Conservation (phyloP, 257 asterid genomes). For the Catharanthus roseus region DNA sequence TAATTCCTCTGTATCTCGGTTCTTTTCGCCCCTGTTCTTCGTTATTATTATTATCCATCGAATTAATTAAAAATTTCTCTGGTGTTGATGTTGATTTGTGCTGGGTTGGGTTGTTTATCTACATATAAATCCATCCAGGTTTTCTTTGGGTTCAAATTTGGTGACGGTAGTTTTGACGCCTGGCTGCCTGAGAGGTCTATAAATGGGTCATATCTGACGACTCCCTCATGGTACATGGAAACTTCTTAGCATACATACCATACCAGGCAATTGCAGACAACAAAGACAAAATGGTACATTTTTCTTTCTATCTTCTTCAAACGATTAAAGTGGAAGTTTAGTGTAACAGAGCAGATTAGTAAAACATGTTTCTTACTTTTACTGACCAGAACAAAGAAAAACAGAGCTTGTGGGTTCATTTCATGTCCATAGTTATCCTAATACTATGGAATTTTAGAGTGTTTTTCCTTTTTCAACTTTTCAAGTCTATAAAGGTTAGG, state of each 20-base stretch:
- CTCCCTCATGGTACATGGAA: too few species aligned
- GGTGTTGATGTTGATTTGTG: not conserved
- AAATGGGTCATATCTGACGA: conserved; percentile 17
- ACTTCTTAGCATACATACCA: too few species aligned
- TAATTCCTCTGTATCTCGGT: conserved; percentile 59
- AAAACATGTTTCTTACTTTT: not conserved
- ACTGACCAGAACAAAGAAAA: not conserved
- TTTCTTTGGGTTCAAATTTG: not conserved
- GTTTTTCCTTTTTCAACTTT: too few species aligned
- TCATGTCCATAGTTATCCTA: not conserved
- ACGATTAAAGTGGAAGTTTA: not conserved
- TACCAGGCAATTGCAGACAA: too few species aligned
- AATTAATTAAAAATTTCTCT: not conserved
- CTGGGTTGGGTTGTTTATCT: not conserved
- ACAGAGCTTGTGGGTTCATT: too few species aligned
- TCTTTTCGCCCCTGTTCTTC: conserved; percentile 24
- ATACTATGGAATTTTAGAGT: not conserved
- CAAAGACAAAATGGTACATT: too few species aligned
- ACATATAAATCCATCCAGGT: too few species aligned
- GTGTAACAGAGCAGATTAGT: too few species aligned
- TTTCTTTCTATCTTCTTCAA: too few species aligned
- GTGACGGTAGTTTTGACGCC: not conserved
- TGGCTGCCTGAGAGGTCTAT: not conserved
- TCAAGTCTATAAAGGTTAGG: too few species aligned
- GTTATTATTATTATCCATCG: conserved; percentile 21